Base-by-base conservation (phyloP, 2,329 filamentous ascomycete genomes). In the Fusarium abutilonis region DNA sequence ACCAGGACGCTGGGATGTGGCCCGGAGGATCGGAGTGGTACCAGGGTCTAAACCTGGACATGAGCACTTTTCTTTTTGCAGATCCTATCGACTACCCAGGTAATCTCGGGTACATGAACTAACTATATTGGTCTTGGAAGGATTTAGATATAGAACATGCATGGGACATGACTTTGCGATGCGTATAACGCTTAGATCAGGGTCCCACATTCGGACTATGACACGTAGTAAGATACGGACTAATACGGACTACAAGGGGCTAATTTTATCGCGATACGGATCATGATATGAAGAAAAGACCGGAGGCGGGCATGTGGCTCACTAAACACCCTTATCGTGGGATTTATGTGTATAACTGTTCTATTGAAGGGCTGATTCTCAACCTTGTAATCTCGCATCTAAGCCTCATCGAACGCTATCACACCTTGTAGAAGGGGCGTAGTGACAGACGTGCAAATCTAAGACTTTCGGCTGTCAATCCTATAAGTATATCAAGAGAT, bases 51-150 rank as follows among this genome's bases (percentile, higher is more conserved):
- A 56, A 58, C 13, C n/a, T 63, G 1, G 62, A 65, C 2, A 49
- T 67, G 0, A 32, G 52, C 14, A 59, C 40, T 7, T 63, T 67
- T 28, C 47, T 68, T 9, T 66, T 68, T 15, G 47, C 56, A 17
- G 60, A 69, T 15, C 63, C 63, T 10, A 31, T 63, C 7, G 54
- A 66, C 0, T 57, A 66, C 5, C 46, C 60, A 1, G 48, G 50
- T 0, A 44, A 42, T 5, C 28, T 64, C 6, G 54, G 23, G 1
- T 52, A 47, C 13, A 40, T 21, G 7, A 43, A 17, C 17, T 40
- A 50, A 13, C 14, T 40, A 1, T 8, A 11, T 6, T 3, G 10
- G 21, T 28, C 9, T 9, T 29, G 26, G 34, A 15, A 19, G 38
- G 23, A 11, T 34, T 46, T 43, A n/a, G 17, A 17, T 41, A 29